A percentile compares a stretch with the other conserved stretches of the same genome.
These are phyloP conservation scores for Hippophae gyantsensis DNA, from an alignment of 306 rosid species.

Conservation along the genomic window DNA sequence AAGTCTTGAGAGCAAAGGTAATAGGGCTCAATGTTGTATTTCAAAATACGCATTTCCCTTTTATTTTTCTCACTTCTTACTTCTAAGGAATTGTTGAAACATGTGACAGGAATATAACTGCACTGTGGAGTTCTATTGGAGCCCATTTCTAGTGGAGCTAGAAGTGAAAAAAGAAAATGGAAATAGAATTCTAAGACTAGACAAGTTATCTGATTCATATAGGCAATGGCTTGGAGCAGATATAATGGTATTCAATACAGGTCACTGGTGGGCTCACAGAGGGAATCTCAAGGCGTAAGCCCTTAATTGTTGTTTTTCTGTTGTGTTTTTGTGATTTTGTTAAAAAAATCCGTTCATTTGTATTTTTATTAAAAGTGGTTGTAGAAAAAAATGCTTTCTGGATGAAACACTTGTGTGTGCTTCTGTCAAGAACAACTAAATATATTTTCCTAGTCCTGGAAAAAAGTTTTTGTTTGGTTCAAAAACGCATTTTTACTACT, in stretches of 20 bases:
- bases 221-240: constrained; percentile 29
- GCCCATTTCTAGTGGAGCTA: constrained; percentile 37
- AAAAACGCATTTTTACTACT: too few species aligned
- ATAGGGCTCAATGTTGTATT: neutral
- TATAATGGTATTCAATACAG: constrained; percentile 41
- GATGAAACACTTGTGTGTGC: too few species aligned
- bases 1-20: constrained; percentile 30
- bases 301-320: neutral
- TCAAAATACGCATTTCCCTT: neutral
- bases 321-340: too few species aligned
- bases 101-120: constrained; percentile 28
- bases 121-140: constrained; percentile 40
- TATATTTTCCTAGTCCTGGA: too few species aligned
- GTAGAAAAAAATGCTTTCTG: too few species aligned
- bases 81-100: neutral
- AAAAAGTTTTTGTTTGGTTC: too few species aligned
- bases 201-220: constrained; percentile 16
- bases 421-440: too few species aligned
- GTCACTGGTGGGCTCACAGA: constrained; percentile 38
- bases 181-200: constrained; percentile 23
- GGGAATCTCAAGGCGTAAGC: constrained; percentile 32
- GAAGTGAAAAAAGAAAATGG: constrained; percentile 15
- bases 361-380: too few species aligned
- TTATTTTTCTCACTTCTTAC: neutral
- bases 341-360: neutral